A percentile compares a stretch with the other conserved stretches of the same genome.
These are phyloP conservation scores for Aspergillus mulundensis DNA, from an alignment of 495 filamentous ascomycete species.

Conservation along the genomic window DNA sequence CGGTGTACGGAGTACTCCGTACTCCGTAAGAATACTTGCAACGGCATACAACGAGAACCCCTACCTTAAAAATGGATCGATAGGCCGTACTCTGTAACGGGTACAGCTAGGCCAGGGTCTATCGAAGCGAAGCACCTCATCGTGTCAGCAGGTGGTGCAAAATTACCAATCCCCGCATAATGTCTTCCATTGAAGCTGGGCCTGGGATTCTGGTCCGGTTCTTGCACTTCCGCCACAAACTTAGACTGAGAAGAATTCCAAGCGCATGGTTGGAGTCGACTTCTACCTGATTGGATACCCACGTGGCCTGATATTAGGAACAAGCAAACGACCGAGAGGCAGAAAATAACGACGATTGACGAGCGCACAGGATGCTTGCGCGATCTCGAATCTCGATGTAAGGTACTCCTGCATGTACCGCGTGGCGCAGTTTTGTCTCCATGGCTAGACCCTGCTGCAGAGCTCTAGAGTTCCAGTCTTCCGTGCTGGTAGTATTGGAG, in stretches of 20 bases:
- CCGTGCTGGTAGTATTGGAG: background rate
- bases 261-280: background rate
- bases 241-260: constrained; percentile 2
- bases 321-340: background rate
- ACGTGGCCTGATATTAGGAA: background rate
- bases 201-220: background rate
- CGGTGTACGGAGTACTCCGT: too few species aligned
- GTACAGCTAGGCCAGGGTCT: background rate
- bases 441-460: background rate
- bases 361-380: background rate
- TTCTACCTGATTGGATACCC: background rate
- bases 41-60: too few species aligned
- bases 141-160: constrained; percentile 8
- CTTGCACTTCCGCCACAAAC: background rate
- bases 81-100: too few species aligned
- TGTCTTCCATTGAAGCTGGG: background rate
- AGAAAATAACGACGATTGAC: background rate
- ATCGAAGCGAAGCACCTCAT: constrained; percentile 4
- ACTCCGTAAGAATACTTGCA: background rate
- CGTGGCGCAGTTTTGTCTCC: background rate
- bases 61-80: too few species aligned
- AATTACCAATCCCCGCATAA: background rate
- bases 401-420: constrained; percentile 13
- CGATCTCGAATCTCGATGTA: constrained; percentile 5
- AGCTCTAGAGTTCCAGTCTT: background rate